phyloP scores from a whole-genome alignment of 108 stramenopile genomes.

The Stephanodiscus minutulus region DNA sequence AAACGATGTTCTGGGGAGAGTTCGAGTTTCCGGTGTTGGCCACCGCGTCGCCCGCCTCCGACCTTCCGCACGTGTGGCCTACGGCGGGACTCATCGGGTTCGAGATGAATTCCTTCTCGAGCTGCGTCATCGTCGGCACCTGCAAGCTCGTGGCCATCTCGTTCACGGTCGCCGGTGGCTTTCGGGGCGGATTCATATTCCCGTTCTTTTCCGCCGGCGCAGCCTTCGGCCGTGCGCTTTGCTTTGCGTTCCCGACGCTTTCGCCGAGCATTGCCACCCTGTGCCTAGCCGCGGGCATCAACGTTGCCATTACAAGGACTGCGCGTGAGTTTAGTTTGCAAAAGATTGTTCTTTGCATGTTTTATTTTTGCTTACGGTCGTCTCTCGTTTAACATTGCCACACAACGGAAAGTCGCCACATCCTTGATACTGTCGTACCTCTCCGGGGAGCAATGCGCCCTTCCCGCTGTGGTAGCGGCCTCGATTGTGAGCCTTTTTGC shows the following conservation, averaged over 20 bases:
- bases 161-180: conserved; percentile 70
- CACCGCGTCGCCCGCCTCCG: conserved; percentile 52
- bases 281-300: conserved; percentile 65
- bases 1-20: conserved; percentile 79
- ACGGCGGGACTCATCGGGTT: conserved; percentile 61
- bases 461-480: conserved; percentile 58
- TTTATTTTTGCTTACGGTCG: not conserved
- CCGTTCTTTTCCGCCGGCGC: conserved; percentile 65
- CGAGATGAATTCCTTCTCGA: conserved; percentile 53
- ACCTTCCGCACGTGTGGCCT: conserved; percentile 63
- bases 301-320: conserved; percentile 73
- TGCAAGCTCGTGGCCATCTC: conserved; percentile 66
- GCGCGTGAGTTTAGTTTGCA: conserved; percentile 13
- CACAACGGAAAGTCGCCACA: conserved; percentile 39
- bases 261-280: conserved; percentile 47
- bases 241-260: conserved; percentile 36
- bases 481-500: conserved; percentile 59
- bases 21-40: conserved; percentile 58
- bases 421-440: conserved; percentile 60
- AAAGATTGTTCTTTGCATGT: not conserved
- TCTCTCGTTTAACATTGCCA: not conserved
- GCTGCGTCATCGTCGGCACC: conserved; percentile 53
- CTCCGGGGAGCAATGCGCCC: conserved; percentile 57
- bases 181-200: conserved; percentile 70
- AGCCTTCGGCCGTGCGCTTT: conserved; percentile 59